Evolutionary conservation across 306 rosid genomes (phyloP).

Genomic region (Rosa chinensis): DNA sequence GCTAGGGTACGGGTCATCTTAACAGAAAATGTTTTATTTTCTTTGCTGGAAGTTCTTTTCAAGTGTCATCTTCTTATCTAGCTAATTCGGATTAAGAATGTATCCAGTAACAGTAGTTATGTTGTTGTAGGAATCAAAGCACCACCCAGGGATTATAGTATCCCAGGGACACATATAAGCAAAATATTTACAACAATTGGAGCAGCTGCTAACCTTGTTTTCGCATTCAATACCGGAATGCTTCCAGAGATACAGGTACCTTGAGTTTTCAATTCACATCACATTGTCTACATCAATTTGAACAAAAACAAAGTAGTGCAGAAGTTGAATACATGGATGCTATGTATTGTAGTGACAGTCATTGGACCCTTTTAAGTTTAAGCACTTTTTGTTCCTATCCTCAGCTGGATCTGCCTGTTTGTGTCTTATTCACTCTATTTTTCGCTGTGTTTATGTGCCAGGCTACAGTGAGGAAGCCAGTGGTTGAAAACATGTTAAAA

Average conservation of each 20-base stretch:
- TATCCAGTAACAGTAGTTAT: background rate
- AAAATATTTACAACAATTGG: conserved; percentile 83
- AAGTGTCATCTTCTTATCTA: background rate
- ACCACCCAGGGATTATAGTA: conserved; percentile 69
- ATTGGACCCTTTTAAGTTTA: background rate
- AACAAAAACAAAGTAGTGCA: background rate
- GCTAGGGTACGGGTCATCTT: background rate
- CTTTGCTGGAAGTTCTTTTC: background rate
- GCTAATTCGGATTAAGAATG: background rate
- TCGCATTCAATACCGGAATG: conserved; percentile 96
- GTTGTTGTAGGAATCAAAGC: conserved; percentile 59
- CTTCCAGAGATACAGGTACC: conserved; percentile 97
- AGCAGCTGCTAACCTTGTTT: conserved; percentile 89
- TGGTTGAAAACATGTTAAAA: conserved; percentile 84
- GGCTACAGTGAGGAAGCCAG: conserved; percentile 95
- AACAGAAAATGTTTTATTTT: background rate
- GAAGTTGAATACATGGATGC: background rate
- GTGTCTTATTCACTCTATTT: background rate
- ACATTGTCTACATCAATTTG: background rate
- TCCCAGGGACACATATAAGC: conserved; percentile 61
- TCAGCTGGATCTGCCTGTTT: background rate
- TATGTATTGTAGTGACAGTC: background rate
- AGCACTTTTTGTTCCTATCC: background rate
- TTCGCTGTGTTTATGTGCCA: conserved; percentile 35
- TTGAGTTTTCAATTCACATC: conserved; percentile 5